A percentile compares a stretch with the other conserved stretches of the same genome.
These are phyloP conservation scores for Rhizopogon roseolus DNA, from an alignment of 768 basidiomycete genomes.

Conservation along the genomic window DNA sequence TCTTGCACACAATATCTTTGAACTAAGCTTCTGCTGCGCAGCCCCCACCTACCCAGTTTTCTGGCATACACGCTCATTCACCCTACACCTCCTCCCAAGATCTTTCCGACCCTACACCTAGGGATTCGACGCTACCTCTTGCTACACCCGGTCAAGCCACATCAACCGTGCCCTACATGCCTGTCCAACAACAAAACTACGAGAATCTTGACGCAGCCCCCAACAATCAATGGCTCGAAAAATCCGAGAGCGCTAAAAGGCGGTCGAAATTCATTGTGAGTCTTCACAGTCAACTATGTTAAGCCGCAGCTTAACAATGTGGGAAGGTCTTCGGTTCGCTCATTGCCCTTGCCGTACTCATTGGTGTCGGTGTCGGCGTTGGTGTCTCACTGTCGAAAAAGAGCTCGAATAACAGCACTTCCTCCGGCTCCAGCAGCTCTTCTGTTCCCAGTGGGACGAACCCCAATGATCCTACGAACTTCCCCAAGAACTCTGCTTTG, in stretches of 20 bases:
- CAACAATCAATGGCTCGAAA: constrained; percentile 38
- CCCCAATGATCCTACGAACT: constrained; percentile 72
- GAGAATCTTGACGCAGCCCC: constrained; percentile 26
- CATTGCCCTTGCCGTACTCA: constrained; percentile 43
- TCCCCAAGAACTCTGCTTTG: constrained; percentile 62
- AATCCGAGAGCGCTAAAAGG: constrained; percentile 23
- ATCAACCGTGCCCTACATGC: constrained; percentile 15
- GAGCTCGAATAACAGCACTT: constrained; percentile 29
- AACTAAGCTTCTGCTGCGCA: constrained; percentile 23
- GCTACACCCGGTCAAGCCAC: constrained; percentile 13
- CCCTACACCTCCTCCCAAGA: constrained; percentile 15
- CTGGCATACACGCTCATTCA: constrained; percentile 33
- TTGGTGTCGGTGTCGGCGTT: constrained; percentile 54
- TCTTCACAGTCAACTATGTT: constrained; percentile 6
- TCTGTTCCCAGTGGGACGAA: constrained; percentile 26
- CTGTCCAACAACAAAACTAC: constrained; percentile 18
- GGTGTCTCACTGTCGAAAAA: constrained; percentile 64
- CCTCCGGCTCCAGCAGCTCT: constrained; percentile 18
- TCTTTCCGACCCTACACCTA: constrained; percentile 17
- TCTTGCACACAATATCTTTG: constrained; percentile 1
- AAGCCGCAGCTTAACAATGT: neutral
- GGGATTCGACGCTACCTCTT: constrained; percentile 16
- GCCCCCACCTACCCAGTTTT: constrained; percentile 26
- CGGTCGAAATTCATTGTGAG: constrained; percentile 59
- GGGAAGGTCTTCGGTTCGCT: constrained; percentile 48